Evolutionary conservation across 306 rosid genomes (phyloP).

Genomic region (barrel medic (Medicago truncatula)): MtrunA17r5.0-ANR NC_053048.1:43353501-43354000

Average conservation of each 20-base stretch:
- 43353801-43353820: constrained; percentile 13
- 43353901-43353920: constrained; percentile 7
- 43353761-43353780: constrained; percentile 19
- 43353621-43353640: constrained; percentile 35
- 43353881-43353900: constrained; percentile 24
- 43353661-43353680: constrained; percentile 27
- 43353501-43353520: constrained; percentile 80
- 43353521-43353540: constrained; percentile 62
- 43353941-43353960: constrained; percentile 1
- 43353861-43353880: constrained; percentile 26
- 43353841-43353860: constrained; percentile 15
- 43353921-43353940: constrained; percentile 10
- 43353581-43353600: constrained; percentile 47
- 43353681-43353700: constrained; percentile 23
- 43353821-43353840: constrained; percentile 27
- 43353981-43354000: not conserved
- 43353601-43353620: constrained; percentile 33
- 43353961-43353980: constrained; percentile 17
- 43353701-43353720: not conserved
- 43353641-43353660: constrained; percentile 34
- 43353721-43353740: not conserved
- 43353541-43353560: constrained; percentile 72
- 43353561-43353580: constrained; percentile 77
- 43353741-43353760: not conserved
- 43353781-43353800: not conserved